phyloP scores from a whole-genome alignment of 164 flowering plant genomes.

The Pachysandra terminalis region DNA sequence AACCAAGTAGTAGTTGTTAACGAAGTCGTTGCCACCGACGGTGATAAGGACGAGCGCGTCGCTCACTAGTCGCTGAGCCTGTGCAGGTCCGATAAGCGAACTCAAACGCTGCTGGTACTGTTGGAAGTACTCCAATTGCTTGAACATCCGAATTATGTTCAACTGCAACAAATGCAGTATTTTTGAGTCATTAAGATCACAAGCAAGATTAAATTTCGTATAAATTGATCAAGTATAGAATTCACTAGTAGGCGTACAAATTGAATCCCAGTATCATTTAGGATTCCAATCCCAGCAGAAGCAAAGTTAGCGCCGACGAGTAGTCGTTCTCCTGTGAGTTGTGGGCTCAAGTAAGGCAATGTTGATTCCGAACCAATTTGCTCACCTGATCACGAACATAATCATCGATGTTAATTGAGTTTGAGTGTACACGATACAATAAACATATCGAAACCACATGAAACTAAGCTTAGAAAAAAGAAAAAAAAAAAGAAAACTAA shows the following conservation, averaged over 20 bases:
- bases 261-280: conserved; percentile 80
- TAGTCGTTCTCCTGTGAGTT: conserved; percentile 49
- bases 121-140: conserved; percentile 44
- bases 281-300: conserved; percentile 87
- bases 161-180: conserved; percentile 37
- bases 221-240: too few relatives aligned
- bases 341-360: conserved; percentile 64
- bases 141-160: conserved; percentile 45
- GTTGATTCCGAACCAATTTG: conserved; percentile 43
- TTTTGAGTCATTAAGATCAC: neutral
- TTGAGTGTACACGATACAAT: neutral
- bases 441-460: neutral
- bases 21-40: conserved; percentile 79
- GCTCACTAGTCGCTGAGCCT: conserved; percentile 41
- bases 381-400: conserved; percentile 38
- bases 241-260: conserved; percentile 48
- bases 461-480: neutral
- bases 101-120: conserved; percentile 49
- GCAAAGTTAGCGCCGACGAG: conserved; percentile 88
- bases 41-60: conserved; percentile 55
- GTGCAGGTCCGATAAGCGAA: conserved; percentile 34
- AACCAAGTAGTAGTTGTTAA: conserved; percentile 70
- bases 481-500: conserved; percentile 13
- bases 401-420: neutral
- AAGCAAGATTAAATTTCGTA: too few relatives aligned